phyloP scores from a whole-genome alignment of 805 yeast species.

The Starmera quercuum region DNA sequence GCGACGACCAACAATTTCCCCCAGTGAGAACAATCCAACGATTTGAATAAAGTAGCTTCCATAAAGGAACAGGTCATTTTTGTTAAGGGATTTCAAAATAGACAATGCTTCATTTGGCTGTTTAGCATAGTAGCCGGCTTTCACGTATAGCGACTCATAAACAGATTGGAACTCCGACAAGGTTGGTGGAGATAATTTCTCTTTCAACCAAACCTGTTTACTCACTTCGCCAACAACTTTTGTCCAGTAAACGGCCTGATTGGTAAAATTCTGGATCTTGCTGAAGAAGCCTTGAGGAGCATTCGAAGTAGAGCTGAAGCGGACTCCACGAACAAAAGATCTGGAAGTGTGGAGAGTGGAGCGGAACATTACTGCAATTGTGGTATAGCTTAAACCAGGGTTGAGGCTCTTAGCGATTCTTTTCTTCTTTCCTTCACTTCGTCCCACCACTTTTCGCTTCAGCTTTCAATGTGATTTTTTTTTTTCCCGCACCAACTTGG shows the following conservation, averaged over 20 bases:
- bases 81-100: constrained; percentile 39
- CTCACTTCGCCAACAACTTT: constrained; percentile 46
- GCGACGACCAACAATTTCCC: constrained; percentile 96
- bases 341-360: constrained; percentile 16
- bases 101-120: constrained; percentile 56
- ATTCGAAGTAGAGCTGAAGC: constrained; percentile 25
- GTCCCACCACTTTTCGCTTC: no score
- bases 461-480: no score
- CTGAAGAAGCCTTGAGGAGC: constrained; percentile 25
- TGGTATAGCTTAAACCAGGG: no score
- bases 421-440: no score
- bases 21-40: constrained; percentile 85
- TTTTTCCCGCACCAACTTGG: no score
- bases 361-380: constrained; percentile 20
- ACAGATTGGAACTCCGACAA: constrained; percentile 68
- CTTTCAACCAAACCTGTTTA: constrained; percentile 72
- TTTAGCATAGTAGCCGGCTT: constrained; percentile 34
- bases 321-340: constrained; percentile 20
- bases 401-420: no score
- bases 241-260: constrained; percentile 73
- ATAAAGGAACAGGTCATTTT: constrained; percentile 53
- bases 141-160: constrained; percentile 47
- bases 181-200: constrained; percentile 90
- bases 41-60: constrained; percentile 77
- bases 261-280: constrained; percentile 21